A percentile compares a stretch with the other conserved stretches of the same genome.
These are phyloP conservation scores for Lactarius vividus DNA, from an alignment of 768 basidiomycete species.

Conservation along the genomic window DNA sequence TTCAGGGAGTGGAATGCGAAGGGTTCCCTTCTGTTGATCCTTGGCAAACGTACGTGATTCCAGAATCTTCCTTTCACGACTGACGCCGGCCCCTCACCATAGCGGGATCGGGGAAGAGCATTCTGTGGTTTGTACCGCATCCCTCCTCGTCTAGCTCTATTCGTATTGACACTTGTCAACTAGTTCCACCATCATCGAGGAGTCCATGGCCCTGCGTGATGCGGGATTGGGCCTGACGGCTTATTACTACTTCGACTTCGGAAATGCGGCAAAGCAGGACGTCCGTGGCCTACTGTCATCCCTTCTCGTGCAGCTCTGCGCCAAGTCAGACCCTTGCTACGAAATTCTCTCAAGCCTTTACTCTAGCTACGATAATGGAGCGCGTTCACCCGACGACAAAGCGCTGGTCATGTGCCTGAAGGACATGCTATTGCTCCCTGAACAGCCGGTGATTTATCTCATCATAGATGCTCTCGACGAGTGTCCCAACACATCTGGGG, in stretches of 20 bases:
- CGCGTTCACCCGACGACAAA: neutral
- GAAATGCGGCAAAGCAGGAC: neutral
- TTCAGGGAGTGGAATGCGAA: constrained; percentile 3
- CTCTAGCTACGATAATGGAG: neutral
- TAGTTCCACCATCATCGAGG: constrained; percentile 4
- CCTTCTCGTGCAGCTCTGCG: neutral
- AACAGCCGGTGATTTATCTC: neutral
- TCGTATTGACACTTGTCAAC: neutral
- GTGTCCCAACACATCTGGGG: neutral
- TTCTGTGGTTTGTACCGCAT: neutral
- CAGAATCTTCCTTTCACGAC: fast-evolving
- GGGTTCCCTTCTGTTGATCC: neutral
- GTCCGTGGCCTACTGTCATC: neutral
- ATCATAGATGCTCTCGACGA: constrained; percentile 12
- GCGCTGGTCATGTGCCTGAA: neutral
- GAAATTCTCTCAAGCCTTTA: neutral
- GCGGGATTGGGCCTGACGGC: neutral
- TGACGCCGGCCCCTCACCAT: neutral
- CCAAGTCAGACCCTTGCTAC: neutral
- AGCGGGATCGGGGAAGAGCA: constrained; percentile 2
- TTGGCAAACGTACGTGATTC: neutral
- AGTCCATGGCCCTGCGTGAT: neutral
- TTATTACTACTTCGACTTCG: constrained; percentile 7
- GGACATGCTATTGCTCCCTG: neutral
- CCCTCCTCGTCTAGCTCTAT: fast-evolving